phyloP scores from a whole-genome alignment of 169 alveolate genomes.

The Cryptosporidium viatorum region DNA sequence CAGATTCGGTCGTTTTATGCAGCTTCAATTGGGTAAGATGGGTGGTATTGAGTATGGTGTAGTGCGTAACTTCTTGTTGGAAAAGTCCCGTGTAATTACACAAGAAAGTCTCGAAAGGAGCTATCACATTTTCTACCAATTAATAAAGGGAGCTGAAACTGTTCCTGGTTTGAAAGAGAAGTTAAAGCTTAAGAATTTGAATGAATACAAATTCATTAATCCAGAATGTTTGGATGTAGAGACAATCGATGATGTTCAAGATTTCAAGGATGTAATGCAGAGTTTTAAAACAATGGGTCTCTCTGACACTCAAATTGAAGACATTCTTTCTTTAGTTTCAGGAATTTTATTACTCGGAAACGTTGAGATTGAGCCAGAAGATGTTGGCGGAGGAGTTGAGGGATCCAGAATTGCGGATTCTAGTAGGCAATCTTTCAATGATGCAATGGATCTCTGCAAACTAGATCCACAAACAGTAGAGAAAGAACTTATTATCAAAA shows the following conservation, averaged over 20 bases:
- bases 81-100: slow-evolving; percentile 95
- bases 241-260: slow-evolving; percentile 94
- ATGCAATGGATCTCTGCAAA: slow-evolving; percentile 87
- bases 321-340: slow-evolving; percentile 88
- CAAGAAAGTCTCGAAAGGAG: slow-evolving; percentile 94
- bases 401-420: slow-evolving; percentile 87
- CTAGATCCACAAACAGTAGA: slow-evolving; percentile 82
- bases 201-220: slow-evolving; percentile 84
- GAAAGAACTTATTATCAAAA: slow-evolving; percentile 84
- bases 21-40: slow-evolving; percentile 85
- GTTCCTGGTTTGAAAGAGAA: slow-evolving; percentile 82
- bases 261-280: slow-evolving; percentile 90
- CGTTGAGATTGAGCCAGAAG: slow-evolving; percentile 89
- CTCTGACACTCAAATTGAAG: slow-evolving; percentile 86
- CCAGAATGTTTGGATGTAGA: slow-evolving; percentile 90
- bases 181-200: slow-evolving; percentile 82
- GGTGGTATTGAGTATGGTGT: slow-evolving; percentile 92
- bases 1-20: slow-evolving; percentile 98
- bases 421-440: slow-evolving; percentile 77
- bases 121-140: slow-evolving; percentile 97
- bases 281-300: slow-evolving; percentile 93
- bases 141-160: slow-evolving; percentile 89
- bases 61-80: slow-evolving; percentile 94
- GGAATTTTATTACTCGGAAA: slow-evolving; percentile 96
- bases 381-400: slow-evolving; percentile 88